Conservation (phyloP, 805 yeast genomes). For the Myxozyma sirexii region DNA sequence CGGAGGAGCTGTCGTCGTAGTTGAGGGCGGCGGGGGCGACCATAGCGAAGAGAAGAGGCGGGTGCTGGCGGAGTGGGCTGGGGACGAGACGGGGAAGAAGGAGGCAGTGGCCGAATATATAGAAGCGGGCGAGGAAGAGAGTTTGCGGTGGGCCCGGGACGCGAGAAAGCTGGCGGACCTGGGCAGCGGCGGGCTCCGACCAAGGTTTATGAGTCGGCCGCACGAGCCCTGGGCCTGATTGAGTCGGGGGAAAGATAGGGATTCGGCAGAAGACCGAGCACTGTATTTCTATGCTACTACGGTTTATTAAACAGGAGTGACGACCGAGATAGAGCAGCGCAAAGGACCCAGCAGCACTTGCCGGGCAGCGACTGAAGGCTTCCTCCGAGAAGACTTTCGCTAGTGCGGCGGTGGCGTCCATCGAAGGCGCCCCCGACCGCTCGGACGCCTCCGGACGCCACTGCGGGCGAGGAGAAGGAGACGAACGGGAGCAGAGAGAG, state of each 20-base stretch:
- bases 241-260: too few species aligned
- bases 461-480: background rate
- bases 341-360: too few species aligned
- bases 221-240: slow-evolving; percentile 1
- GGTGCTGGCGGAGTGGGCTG: background rate
- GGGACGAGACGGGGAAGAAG: slow-evolving; percentile 1
- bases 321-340: too few species aligned
- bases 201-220: slow-evolving; percentile 3
- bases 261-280: too few species aligned
- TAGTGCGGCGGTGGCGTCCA: slow-evolving; percentile 1
- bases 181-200: background rate
- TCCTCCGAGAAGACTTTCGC: background rate
- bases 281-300: too few species aligned
- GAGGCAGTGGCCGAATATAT: background rate
- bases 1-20: slow-evolving; percentile 21
- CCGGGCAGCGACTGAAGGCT: too few species aligned
- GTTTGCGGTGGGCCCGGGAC: too few species aligned
- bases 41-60: slow-evolving; percentile 1
- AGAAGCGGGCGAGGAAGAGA: background rate
- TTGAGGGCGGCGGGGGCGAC: slow-evolving; percentile 17
- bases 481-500: too few species aligned
- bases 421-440: background rate
- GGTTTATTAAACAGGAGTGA: too few species aligned
- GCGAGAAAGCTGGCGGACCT: background rate
- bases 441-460: background rate